Evolutionary conservation across 2,329 filamentous ascomycete genomes (phyloP), one percentile per base, ranked within the genome.

Genomic region (Aspergillus sp.): DNA sequence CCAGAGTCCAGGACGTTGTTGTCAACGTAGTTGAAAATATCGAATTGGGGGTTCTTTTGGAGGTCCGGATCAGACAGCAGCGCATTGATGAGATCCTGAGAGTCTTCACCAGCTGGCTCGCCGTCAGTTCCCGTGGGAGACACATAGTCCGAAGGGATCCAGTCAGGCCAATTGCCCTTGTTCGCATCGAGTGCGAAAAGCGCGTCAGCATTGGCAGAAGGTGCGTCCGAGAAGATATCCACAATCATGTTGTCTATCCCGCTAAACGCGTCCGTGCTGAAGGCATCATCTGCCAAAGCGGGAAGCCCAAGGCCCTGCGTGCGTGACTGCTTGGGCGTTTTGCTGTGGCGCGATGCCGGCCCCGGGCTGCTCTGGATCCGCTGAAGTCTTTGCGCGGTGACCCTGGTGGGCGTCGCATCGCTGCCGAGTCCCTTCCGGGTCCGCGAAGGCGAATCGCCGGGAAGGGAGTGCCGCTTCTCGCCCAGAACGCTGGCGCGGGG

Each of bases 401-500:
- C 64, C 32, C 69, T 74, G 41, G 75, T 70, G 6, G 75, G 70
- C 4, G 69, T 68, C 19, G 66, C 57, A 13, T 68, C 60, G 9
- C 60, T 61, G 38, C 55, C 59, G 13, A 56, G 57, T n/a, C 69
- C 67, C 52, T 67, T 71, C 47, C 67, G 67, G 25, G 62, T 61
- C 45, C 60, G 68, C 49, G 68, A 63, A 47, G 75, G 75, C 4
- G 76, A 78, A 36, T 70, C 67, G 57, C 64, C 68, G 68, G 72
- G 80, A 59, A 76, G 69, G 63, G 74, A 79, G 74, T 68, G 65
- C 30, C 73, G 68, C 54, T 73, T 75, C 49, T 77, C 73, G 12
- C 67, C 66, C 21, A 68, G 47, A 3, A 62, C 57, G 69, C 75
- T 82, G 69, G 59, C 76, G 65, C 67, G 80, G 63, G 65, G 88